These are phyloP conservation scores for Penicillium vulpinum DNA, from an alignment of 2,329 filamentous ascomycete genomes.

Conservation along the genomic window DNA sequence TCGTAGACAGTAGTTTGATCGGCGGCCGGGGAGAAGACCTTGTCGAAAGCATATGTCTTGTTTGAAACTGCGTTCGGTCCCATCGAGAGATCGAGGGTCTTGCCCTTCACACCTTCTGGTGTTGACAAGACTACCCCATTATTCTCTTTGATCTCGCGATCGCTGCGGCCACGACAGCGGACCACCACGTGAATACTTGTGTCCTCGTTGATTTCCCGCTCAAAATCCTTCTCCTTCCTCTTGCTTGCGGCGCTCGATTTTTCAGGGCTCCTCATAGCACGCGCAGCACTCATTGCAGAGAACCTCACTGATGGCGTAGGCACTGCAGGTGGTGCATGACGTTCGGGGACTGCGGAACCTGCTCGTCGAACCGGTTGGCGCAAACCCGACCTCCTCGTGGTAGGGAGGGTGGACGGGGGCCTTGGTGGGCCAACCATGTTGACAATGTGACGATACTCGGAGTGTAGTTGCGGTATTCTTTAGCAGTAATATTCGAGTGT, in stretches of 20 bases:
- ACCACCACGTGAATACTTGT: conserved; percentile 99
- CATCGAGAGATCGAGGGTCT: conserved; percentile 83
- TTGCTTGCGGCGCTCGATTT: conserved; percentile 64
- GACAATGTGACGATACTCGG: conserved; percentile 7
- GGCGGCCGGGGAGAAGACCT: conserved; percentile 91
- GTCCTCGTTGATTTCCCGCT: conserved; percentile 69
- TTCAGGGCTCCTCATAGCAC: conserved; percentile 41
- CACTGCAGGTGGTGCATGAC: conserved; percentile 68
- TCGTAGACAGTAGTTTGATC: conserved; percentile 95
- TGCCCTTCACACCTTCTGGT: conserved; percentile 77
- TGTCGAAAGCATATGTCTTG: conserved; percentile 95
- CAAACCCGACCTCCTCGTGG: conserved; percentile 52
- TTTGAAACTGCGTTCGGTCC: conserved; percentile 89
- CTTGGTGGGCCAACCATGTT: conserved; percentile 58
- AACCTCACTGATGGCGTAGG: conserved; percentile 70
- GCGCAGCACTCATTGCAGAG: conserved; percentile 41
- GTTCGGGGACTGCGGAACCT: conserved; percentile 54
- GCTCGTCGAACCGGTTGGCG: conserved; percentile 55
- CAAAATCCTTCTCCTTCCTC: conserved; percentile 84
- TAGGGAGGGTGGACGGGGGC: conserved; percentile 49
- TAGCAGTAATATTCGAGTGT: neutral
- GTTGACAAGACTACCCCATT: conserved; percentile 88
- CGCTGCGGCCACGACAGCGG: conserved; percentile 85
- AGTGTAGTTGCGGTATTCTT: neutral
- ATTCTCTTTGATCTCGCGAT: conserved; percentile 90